Conservation (phyloP, 495 filamentous ascomycete species). For the Penicillium maclennaniae region DNA sequence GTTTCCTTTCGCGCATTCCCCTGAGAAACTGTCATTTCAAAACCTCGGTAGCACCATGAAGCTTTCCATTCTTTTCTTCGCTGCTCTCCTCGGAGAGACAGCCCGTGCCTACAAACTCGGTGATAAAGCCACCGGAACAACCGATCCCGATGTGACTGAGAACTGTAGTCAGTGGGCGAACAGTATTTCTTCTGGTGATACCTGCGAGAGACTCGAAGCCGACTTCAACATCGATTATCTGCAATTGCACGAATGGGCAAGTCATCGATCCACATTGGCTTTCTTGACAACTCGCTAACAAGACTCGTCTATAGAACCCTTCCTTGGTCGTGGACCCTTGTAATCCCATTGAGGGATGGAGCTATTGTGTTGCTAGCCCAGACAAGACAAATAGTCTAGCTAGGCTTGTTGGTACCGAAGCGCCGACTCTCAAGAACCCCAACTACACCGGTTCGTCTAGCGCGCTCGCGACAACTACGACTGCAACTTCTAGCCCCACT, state of each 20-base stretch:
- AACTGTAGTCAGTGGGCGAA: slow-evolving; percentile 15
- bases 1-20: too few species aligned
- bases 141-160: slow-evolving; percentile 10
- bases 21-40: too few species aligned
- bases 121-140: slow-evolving; percentile 7
- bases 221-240: slow-evolving; percentile 7
- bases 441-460: background rate
- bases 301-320: slow-evolving; percentile 4
- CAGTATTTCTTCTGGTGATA: slow-evolving; percentile 5
- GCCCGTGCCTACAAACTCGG: background rate
- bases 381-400: background rate
- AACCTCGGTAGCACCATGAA: background rate
- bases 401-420: background rate
- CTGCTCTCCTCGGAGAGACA: background rate
- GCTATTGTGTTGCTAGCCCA: slow-evolving; percentile 11
- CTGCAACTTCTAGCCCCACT: background rate
- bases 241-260: slow-evolving; percentile 13
- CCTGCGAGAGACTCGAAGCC: slow-evolving; percentile 6
- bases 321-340: slow-evolving; percentile 2
- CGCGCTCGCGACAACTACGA: background rate
- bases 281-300: background rate
- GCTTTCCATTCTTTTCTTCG: background rate
- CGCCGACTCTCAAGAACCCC: background rate
- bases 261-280: background rate
- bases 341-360: slow-evolving; percentile 7